Evolutionary conservation across 352 stramenopile species (phyloP), one percentile per base, ranked within the genome.

Genomic region (Phytopythium oedochilum): DNA sequence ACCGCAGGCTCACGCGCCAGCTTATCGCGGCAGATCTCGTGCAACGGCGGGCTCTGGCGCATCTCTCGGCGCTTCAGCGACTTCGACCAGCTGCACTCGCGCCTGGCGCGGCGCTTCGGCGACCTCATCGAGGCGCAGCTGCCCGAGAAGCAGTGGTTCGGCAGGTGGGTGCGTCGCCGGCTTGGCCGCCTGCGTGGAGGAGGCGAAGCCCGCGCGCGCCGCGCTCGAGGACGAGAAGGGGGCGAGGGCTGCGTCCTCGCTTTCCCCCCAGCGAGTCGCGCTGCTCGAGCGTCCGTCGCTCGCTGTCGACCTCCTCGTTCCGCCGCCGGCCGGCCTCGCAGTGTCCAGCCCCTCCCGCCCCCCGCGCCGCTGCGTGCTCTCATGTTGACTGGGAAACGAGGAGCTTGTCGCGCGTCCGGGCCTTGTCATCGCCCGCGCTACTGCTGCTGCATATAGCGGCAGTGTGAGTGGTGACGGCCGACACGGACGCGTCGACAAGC

Each of bases 141-240:
- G 60, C 83, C 83, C 1, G 83, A 94, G 55, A 94, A 94, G 66
- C 83, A 94, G 70, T 94, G 83, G 83, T 94, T 94, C 64, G 83
- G 83, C 18, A 71, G 83, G 83, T 94, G 64, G 38, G 73, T 20
- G n/a, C n/a, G n/a, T n/a, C n/a, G n/a, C n/a, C 32, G 23, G 11
- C 18, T 15, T 38, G 14, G 18, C 8, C 29, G 15, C 31, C 14
- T 25, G 22, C 3, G 25, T 20, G 23, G 23, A 11, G 40, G 12
- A 47, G 12, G 14, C 14, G 15, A 11, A 9, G 18, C 22, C 40
- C 22, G 22, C 22, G 14, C 40, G 14, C 17, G 42, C 20, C 42
- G 4, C 42, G 18, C 5, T 48, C 42, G 2, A 32, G 25, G 42
- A 48, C 34, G 42, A 48, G 14, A 6, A 22, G 42, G 22, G 42